Conservation (phyloP, 148 eudicot genomes). For the Fallopia convolvulus region DNA sequence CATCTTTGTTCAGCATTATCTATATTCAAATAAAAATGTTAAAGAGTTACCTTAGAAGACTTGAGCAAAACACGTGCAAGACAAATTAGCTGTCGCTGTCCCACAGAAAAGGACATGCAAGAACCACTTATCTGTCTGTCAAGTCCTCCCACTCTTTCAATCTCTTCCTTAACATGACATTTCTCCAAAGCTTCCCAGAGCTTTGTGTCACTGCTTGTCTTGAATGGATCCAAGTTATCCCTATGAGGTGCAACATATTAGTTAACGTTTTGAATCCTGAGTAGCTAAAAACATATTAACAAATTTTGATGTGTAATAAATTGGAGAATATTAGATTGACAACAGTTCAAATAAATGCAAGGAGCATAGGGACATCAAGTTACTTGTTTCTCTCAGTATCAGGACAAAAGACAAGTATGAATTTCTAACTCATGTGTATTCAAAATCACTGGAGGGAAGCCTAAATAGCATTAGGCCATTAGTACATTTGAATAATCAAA, state of each 20-base stretch:
- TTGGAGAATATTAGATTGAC: neutral
- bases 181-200: constrained; percentile 72
- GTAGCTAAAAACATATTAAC: neutral
- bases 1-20: neutral
- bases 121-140: constrained; percentile 62
- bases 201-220: constrained; percentile 37
- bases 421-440: too few relatives aligned
- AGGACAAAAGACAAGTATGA: neutral
- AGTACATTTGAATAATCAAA: too few relatives aligned
- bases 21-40: neutral
- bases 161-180: constrained; percentile 76
- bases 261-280: neutral
- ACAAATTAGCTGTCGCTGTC: constrained; percentile 90
- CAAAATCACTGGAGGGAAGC: too few relatives aligned
- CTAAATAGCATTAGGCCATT: too few relatives aligned
- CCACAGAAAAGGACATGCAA: constrained; percentile 75
- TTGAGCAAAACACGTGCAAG: constrained; percentile 94
- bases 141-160: constrained; percentile 68
- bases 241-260: constrained; percentile 26
- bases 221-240: constrained; percentile 78
- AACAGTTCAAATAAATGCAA: neutral
- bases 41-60: constrained; percentile 57
- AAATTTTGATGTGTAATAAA: neutral
- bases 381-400: neutral
- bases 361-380: neutral